Conservation (phyloP, 2,329 filamentous ascomycete genomes). For the Hymenoscyphus occultus region DNA sequence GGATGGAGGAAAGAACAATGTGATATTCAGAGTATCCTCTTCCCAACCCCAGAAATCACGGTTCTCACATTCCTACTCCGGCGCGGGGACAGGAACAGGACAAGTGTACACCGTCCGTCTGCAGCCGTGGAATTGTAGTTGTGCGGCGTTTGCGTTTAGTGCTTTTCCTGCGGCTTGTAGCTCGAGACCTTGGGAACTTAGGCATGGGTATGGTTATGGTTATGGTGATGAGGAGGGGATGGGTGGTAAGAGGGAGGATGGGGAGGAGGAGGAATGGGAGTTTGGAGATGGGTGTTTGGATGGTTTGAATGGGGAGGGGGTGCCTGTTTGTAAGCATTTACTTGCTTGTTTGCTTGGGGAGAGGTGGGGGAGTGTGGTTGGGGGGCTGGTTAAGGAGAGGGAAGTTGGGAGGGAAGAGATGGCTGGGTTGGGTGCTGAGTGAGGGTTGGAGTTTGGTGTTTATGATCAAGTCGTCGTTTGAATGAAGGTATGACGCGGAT, state of each 20-base stretch:
- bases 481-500: neutral
- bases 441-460: slow-evolving; percentile 4
- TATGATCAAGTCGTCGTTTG: neutral
- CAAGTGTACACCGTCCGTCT: slow-evolving; percentile 68
- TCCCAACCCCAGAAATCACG: slow-evolving; percentile 35
- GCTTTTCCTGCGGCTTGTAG: slow-evolving; percentile 50
- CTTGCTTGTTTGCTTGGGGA: slow-evolving; percentile 77
- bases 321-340: slow-evolving; percentile 80
- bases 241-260: neutral
- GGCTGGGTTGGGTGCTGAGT: slow-evolving; percentile 57
- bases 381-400: slow-evolving; percentile 52
- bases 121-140: slow-evolving; percentile 82
- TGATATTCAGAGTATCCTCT: slow-evolving; percentile 28
- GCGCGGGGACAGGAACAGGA: neutral
- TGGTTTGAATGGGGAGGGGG: slow-evolving; percentile 23
- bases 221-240: neutral
- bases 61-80: slow-evolving; percentile 34
- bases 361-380: slow-evolving; percentile 58
- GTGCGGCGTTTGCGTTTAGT: slow-evolving; percentile 76
- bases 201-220: no score
- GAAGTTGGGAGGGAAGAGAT: slow-evolving; percentile 61
- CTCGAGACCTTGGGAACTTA: neutral
- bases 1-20: neutral
- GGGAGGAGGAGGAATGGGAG: slow-evolving; percentile 23
- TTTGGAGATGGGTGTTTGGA: slow-evolving; percentile 48